phyloP scores from a whole-genome alignment of 768 basidiomycete genomes.

The Phaeotremella fagi region DNA sequence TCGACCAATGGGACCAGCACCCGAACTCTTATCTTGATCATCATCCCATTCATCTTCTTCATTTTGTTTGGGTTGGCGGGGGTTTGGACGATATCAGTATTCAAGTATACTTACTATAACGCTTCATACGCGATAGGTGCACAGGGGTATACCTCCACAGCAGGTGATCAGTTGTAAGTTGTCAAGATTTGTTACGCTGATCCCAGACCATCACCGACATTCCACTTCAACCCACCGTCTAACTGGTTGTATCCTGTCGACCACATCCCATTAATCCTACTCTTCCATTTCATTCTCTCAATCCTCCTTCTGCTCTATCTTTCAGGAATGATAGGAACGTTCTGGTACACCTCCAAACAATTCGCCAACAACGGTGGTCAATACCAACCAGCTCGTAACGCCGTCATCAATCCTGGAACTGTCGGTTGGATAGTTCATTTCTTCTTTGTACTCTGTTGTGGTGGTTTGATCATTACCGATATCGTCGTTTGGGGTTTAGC shows the following conservation, averaged over 20 bases:
- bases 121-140: conserved; percentile 13
- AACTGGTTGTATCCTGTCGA: conserved; percentile 14
- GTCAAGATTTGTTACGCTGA: background rate
- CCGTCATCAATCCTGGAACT: background rate
- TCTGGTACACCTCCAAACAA: background rate
- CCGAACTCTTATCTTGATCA: conserved; percentile 4
- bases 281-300: conserved; percentile 24
- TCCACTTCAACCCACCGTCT: conserved; percentile 8
- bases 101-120: conserved; percentile 2
- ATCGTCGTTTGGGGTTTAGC: background rate
- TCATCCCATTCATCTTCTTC: conserved; percentile 7
- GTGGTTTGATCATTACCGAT: background rate
- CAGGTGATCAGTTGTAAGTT: conserved; percentile 11
- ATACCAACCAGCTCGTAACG: background rate
- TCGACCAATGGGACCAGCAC: background rate
- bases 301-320: conserved; percentile 19
- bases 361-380: background rate
- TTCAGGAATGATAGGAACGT: background rate
- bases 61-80: conserved; percentile 15
- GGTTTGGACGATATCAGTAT: conserved; percentile 10
- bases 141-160: conserved; percentile 17
- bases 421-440: background rate
- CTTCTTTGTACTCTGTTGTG: background rate
- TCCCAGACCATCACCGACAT: background rate
- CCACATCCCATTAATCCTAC: conserved; percentile 18